Base-by-base conservation (phyloP, 192 early-diverging fungal genomes). In the Coemansia sp. region DNA sequence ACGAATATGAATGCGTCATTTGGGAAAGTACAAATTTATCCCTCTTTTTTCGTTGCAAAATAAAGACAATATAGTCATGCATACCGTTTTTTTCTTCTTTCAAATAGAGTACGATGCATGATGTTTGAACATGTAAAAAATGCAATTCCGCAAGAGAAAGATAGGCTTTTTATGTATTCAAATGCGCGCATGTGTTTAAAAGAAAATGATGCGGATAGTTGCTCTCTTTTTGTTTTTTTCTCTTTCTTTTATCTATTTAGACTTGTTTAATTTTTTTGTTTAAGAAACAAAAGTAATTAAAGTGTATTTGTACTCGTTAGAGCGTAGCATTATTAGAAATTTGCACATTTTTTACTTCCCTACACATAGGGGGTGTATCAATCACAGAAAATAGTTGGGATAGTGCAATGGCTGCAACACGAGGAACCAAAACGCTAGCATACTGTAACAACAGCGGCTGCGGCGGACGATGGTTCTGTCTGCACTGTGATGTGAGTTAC, bases 401-500 rank as follows among this genome's bases (percentile, higher is more conserved):
- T 10, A 52, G 49, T 21, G 43, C 43, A 15, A 45, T 45, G 43
- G 4, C 43, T 12, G 13, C 8, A 15, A 12, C 13, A 40, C 16
- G 40, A n/a, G 41, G n/a, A 41, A 19, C 39, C 37, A 56, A 13
- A 65, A 36, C 15, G 22, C 39, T 42, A n/a, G 36, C 48, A 15
- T 32, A 37, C 26, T 61, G 26, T 19, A 68, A 48, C 16, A 42
- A 48, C 39, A 68, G n/a, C 47, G 37, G 52, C 4, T 32, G 32
- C 51, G 18, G 52, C 40, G 74, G 74, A 32, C 59, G 78, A n/a
- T 81, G 72, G 72, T 70, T 65, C 18, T 81, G 78, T 45, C 61
- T 81, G n/a, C 66, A 75, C 62, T 81, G 78, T 46, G 60, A 73
- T 19, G 78, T 81, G 22, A 81, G 78, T 61, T 81, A 81, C 65